These are phyloP conservation scores for Naganishia antarctica DNA, from an alignment of 768 basidiomycete species.

Conservation along the genomic window DNA sequence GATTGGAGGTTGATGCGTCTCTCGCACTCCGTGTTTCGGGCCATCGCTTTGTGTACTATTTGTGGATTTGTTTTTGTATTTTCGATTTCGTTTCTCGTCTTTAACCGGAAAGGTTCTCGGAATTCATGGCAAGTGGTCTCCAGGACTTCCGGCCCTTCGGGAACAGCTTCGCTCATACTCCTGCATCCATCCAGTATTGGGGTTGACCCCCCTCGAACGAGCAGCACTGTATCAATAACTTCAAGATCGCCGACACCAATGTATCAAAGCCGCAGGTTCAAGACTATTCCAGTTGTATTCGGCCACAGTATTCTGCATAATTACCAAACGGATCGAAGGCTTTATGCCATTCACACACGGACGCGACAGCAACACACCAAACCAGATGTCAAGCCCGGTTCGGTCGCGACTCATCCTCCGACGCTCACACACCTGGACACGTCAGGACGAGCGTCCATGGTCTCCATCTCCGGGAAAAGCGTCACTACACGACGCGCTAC, in stretches of 20 bases:
- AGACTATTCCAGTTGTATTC: not conserved
- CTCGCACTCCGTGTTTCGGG: constrained; percentile 6
- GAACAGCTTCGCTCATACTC: not conserved
- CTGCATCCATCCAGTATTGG: not conserved
- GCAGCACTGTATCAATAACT: not conserved
- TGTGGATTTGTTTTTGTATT: not conserved
- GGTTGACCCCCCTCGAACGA: not conserved
- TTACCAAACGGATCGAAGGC: not conserved
- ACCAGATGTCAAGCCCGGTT: not conserved
- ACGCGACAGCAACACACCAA: not conserved
- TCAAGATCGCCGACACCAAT: not conserved
- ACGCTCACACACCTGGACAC: constrained; percentile 68
- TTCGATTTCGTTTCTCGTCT: constrained; percentile 13
- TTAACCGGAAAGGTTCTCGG: not conserved
- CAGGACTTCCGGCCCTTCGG: not conserved
- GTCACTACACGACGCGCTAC: constrained; percentile 65
- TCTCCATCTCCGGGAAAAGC: constrained; percentile 66
- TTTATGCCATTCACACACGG: too few relatives aligned
- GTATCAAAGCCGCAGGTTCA: not conserved
- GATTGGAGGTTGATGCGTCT: constrained; percentile 73
- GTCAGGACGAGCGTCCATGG: constrained; percentile 71
- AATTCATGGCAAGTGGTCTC: not conserved
- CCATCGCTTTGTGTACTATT: not conserved
- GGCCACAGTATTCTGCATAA: not conserved
- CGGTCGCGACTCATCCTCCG: not conserved